Evolutionary conservation across 192 early-diverging fungal species (phyloP).

Genomic region (Coemansia sp.): DNA sequence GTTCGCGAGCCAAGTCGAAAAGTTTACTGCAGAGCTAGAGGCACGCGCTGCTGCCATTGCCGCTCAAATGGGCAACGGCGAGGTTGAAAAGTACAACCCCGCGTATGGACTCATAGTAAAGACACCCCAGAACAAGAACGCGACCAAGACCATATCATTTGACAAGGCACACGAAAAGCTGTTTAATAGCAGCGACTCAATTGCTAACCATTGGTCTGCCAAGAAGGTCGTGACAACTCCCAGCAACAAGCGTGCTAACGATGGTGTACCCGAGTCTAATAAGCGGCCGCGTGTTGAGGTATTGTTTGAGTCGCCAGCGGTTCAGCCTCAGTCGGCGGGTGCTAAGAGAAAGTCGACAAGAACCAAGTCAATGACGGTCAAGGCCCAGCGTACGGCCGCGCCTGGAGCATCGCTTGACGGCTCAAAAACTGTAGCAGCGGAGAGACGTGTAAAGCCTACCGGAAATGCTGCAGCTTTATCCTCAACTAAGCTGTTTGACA

Average conservation of each 20-base stretch:
- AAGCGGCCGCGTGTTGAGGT: conserved; percentile 43
- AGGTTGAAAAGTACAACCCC: conserved; percentile 10
- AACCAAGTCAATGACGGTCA: conserved; percentile 19
- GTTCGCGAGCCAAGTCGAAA: conserved; percentile 23
- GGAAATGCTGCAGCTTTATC: not conserved
- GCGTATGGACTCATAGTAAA: not conserved
- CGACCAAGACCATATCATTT: conserved; percentile 22
- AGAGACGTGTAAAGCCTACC: not conserved
- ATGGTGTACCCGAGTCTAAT: conserved; percentile 10
- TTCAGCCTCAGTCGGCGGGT: conserved; percentile 11
- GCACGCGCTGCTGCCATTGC: conserved; percentile 27
- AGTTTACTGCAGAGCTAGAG: conserved; percentile 33
- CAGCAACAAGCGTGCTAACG: conserved; percentile 32
- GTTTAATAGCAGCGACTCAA: conserved; percentile 39
- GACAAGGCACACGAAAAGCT: conserved; percentile 42
- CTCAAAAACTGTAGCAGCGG: conserved; percentile 17
- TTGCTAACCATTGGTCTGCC: conserved; percentile 47
- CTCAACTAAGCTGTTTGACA: conserved; percentile 23
- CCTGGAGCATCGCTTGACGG: conserved; percentile 7
- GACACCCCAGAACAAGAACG: conserved; percentile 17
- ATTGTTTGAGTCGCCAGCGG: conserved; percentile 27
- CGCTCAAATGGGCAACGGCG: conserved; percentile 23
- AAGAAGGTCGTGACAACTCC: conserved; percentile 31
- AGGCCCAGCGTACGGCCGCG: conserved; percentile 18
- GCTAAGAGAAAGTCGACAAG: conserved; percentile 17